Base-by-base conservation (phyloP, 305 asterid genomes). In the Plantago rigida region DNA sequence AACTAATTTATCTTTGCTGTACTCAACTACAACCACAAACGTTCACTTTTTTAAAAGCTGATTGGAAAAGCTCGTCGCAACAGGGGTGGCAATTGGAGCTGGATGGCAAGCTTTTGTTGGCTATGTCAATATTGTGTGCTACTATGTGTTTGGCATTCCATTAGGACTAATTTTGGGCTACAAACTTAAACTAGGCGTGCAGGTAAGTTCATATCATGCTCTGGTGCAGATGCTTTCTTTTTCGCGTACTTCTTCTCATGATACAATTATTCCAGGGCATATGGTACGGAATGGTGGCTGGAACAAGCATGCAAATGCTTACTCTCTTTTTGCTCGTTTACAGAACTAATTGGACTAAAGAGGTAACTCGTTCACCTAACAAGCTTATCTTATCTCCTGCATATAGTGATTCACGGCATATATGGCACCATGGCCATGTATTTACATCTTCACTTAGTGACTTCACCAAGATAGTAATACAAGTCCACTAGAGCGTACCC, bases 31-130 rank as follows among this genome's bases (percentile, higher is more conserved):
- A 31, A 22, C 26, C 2, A 22, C 26, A 22, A 22, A 22, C 26
- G 26, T 22, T 22, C 2, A 22, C 26, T 22, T 22, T 22, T 22
- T 22, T 1, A 22, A 22, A 22, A 22, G 5, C 7, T 31, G 39
- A 31, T 4, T 31, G 39, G 2, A 24, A 51, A 24, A 51, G 3
- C 57, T 51, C 19, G 57, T 24, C 29, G 2, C 14, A 55, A 69
- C 56, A 77, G 82, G 81, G 11, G 78, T 76, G 46, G 78, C 81
- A 4, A 50, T 76, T 47, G 81, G 81, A 22, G 74, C 78, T n/a
- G 81, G 81, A 57, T 76, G 81, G 81, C 81, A 76, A 62, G 64
- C 44, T 4, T 62, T 56, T 48, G 68, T 76, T 31, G 81, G 78
- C 28, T 58, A 64, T 31, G 75, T 76, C 12, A 76, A 76, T 24